Evolutionary conservation across 192 early-diverging fungal species (phyloP).

Genomic region (Paraglomus occultum): DNA sequence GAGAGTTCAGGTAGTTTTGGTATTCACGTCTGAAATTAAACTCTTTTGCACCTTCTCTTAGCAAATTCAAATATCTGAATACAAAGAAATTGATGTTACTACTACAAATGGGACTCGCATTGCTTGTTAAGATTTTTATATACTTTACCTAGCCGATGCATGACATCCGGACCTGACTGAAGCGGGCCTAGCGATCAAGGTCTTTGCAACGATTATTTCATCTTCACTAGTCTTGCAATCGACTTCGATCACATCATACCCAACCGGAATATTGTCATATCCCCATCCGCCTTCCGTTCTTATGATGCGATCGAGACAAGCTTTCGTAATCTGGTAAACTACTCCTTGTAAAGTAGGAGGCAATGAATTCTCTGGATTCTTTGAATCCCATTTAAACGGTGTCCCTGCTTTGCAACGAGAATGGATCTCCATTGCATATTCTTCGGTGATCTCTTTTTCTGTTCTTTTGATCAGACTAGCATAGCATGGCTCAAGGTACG

Average conservation of each 20-base stretch:
- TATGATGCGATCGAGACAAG: slow-evolving; percentile 29
- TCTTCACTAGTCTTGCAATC: slow-evolving; percentile 27
- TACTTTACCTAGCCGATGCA: slow-evolving; percentile 13
- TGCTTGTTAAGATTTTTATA: too few relatives aligned
- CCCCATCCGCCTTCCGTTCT: slow-evolving; percentile 37
- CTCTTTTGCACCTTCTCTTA: slow-evolving; percentile 32
- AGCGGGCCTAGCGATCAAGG: slow-evolving; percentile 29
- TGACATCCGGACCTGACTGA: slow-evolving; percentile 33
- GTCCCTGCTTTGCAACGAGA: slow-evolving; percentile 28
- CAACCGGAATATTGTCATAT: slow-evolving; percentile 31
- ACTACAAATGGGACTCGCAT: too few relatives aligned
- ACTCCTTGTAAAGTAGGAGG: slow-evolving; percentile 40
- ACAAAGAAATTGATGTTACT: not conserved
- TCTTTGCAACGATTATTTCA: slow-evolving; percentile 28
- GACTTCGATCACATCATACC: slow-evolving; percentile 41
- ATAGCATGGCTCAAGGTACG: slow-evolving; percentile 40
- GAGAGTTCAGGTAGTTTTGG: slow-evolving; percentile 32
- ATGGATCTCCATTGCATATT: slow-evolving; percentile 35
- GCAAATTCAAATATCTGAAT: slow-evolving; percentile 35
- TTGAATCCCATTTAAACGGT: slow-evolving; percentile 35
- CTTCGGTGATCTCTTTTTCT: slow-evolving; percentile 8
- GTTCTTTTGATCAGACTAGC: slow-evolving; percentile 31
- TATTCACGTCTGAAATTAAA: slow-evolving; percentile 32
- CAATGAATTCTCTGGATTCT: slow-evolving; percentile 27
- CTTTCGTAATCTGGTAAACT: slow-evolving; percentile 32